These are phyloP conservation scores for Cytospora piceae DNA, from an alignment of 2,329 filamentous ascomycete genomes.

Conservation along the genomic window DNA sequence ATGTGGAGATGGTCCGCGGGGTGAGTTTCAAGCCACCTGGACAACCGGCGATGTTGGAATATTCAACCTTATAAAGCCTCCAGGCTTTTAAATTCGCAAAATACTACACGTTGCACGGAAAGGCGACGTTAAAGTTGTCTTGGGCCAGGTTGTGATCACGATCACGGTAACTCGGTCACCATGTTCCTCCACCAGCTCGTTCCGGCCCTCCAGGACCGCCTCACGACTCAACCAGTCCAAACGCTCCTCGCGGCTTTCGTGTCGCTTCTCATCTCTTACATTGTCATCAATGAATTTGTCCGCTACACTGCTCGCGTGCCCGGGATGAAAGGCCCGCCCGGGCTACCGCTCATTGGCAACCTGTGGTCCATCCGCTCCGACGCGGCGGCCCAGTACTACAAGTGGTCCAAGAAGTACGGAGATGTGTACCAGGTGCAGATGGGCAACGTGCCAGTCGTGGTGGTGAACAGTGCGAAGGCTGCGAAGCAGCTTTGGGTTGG, in stretches of 20 bases:
- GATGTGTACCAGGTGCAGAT: constrained; percentile 42
- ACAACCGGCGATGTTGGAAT: no score
- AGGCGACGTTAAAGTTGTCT: background rate
- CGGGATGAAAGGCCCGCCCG: constrained; percentile 52
- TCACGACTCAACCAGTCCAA: constrained; percentile 9
- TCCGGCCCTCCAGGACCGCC: background rate
- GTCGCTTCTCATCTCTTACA: constrained; percentile 45
- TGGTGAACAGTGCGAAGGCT: constrained; percentile 68
- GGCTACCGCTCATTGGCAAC: constrained; percentile 59
- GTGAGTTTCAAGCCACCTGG: background rate
- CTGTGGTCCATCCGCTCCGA: constrained; percentile 58
- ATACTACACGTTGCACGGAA: background rate
- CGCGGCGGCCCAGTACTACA: constrained; percentile 56
- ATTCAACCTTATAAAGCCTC: no score
- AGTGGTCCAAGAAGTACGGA: constrained; percentile 38
- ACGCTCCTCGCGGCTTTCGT: constrained; percentile 1
- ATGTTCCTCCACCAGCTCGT: constrained; percentile 8
- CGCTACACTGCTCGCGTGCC: constrained; percentile 49
- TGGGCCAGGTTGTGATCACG: background rate
- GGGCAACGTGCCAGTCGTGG: constrained; percentile 60
- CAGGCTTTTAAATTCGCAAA: background rate
- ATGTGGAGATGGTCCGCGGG: background rate
- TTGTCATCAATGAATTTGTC: constrained; percentile 54
- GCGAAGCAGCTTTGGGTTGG: constrained; percentile 68
- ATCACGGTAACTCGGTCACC: background rate